Evolutionary conservation across 2,329 filamentous ascomycete genomes (phyloP).

Genomic region (Chrysoporthe puriensis): DNA sequence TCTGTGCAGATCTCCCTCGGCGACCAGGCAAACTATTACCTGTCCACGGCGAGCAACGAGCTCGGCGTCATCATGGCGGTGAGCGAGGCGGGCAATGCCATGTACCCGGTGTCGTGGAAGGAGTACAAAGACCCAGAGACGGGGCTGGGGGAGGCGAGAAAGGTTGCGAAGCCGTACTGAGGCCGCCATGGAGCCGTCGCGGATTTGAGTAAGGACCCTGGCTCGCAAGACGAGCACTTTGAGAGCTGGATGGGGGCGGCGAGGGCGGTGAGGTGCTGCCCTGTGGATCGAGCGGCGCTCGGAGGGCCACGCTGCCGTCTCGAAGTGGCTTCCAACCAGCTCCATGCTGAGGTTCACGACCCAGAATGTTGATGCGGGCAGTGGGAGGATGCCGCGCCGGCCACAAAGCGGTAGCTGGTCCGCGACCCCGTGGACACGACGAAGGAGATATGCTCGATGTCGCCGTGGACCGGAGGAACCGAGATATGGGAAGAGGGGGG

Average conservation of each 20-base stretch:
- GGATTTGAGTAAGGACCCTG: neutral
- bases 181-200: neutral
- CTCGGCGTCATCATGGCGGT: slow-evolving; percentile 91
- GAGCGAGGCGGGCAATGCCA: slow-evolving; percentile 84
- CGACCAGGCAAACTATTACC: slow-evolving; percentile 93
- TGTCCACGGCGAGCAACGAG: slow-evolving; percentile 90
- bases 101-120: slow-evolving; percentile 94
- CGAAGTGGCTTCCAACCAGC: neutral
- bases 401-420: neutral
- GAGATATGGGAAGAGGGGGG: neutral
- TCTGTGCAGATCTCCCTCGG: slow-evolving; percentile 74
- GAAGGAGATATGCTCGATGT: no score
- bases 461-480: neutral
- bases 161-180: slow-evolving; percentile 93
- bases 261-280: neutral
- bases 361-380: neutral
- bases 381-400: neutral
- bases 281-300: neutral
- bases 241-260: neutral
- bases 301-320: neutral
- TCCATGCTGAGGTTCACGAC: neutral
- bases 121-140: slow-evolving; percentile 87
- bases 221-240: neutral
- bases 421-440: no score
- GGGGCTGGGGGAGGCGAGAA: slow-evolving; percentile 76